These are phyloP conservation scores for Areca catechu DNA, from an alignment of 176 grass and related monocot species.

Conservation along the genomic window DNA sequence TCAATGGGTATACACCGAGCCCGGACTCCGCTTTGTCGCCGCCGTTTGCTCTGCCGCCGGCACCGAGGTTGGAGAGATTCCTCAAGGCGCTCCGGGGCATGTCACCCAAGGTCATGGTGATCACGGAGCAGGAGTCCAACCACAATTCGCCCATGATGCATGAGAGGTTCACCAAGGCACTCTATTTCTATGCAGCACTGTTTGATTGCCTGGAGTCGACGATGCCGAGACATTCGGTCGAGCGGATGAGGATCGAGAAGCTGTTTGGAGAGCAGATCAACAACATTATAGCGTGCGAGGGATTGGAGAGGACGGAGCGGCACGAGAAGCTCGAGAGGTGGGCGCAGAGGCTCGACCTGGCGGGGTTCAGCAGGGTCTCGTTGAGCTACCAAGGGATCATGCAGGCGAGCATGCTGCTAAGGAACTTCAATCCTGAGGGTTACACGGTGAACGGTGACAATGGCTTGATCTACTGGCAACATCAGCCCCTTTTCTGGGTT, in stretches of 20 bases:
- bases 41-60: constrained; percentile 18
- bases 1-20: constrained; percentile 5
- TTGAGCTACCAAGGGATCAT: constrained; percentile 70
- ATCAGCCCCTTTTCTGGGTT: constrained; percentile 72
- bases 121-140: constrained; percentile 85
- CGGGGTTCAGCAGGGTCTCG: constrained; percentile 38
- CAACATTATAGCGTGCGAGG: constrained; percentile 80
- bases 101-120: constrained; percentile 57
- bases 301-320: constrained; percentile 53
- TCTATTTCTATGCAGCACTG: constrained; percentile 85
- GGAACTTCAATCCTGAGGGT: constrained; percentile 50
- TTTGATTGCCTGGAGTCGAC: constrained; percentile 84
- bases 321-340: constrained; percentile 75
- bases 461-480: constrained; percentile 81
- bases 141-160: constrained; percentile 59
- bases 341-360: constrained; percentile 44
- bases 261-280: constrained; percentile 79
- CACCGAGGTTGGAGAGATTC: constrained; percentile 47
- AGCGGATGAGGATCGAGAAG: constrained; percentile 73
- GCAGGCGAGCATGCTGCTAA: constrained; percentile 51
- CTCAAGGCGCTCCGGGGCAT: constrained; percentile 46
- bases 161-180: constrained; percentile 74
- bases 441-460: constrained; percentile 70
- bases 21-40: constrained; percentile 1
- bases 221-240: constrained; percentile 48